These are phyloP conservation scores for Calonectria pteridis DNA, from an alignment of 2,329 filamentous ascomycete genomes.

Conservation along the genomic window DNA sequence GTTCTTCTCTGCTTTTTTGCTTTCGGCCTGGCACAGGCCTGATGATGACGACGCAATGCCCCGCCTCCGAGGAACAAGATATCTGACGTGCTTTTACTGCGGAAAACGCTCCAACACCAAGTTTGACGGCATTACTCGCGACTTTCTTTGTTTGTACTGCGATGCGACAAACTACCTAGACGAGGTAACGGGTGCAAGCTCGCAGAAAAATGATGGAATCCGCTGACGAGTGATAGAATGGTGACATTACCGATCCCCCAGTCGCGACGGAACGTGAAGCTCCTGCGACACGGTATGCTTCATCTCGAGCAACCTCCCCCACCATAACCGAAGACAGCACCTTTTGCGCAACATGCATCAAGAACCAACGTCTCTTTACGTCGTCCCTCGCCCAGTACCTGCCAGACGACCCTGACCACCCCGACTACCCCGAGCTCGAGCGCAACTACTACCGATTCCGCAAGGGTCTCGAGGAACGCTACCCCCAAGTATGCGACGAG, in stretches of 20 bases:
- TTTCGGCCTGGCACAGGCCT: neutral
- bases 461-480: slow-evolving; percentile 80
- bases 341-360: slow-evolving; percentile 83
- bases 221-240: slow-evolving; percentile 67
- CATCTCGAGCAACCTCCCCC: slow-evolving; percentile 51
- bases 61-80: slow-evolving; percentile 55
- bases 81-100: slow-evolving; percentile 86
- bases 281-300: slow-evolving; percentile 61
- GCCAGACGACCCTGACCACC: slow-evolving; percentile 72
- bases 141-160: slow-evolving; percentile 83
- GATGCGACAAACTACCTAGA: slow-evolving; percentile 92
- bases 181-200: slow-evolving; percentile 65
- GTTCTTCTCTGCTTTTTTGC: neutral
- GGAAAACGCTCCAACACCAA: slow-evolving; percentile 73
- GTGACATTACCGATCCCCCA: slow-evolving; percentile 90
- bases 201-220: neutral
- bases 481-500: slow-evolving; percentile 87
- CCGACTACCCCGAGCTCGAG: slow-evolving; percentile 77
- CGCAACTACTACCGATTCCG: slow-evolving; percentile 78
- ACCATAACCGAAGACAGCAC: slow-evolving; percentile 48
- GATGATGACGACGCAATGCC: slow-evolving; percentile 54
- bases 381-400: slow-evolving; percentile 85
- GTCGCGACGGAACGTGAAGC: slow-evolving; percentile 63
- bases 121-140: slow-evolving; percentile 68
- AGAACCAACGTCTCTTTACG: slow-evolving; percentile 88